Evolutionary conservation across 2,329 filamentous ascomycete genomes (phyloP).

Genomic region (Pyrenophora teres): DNA sequence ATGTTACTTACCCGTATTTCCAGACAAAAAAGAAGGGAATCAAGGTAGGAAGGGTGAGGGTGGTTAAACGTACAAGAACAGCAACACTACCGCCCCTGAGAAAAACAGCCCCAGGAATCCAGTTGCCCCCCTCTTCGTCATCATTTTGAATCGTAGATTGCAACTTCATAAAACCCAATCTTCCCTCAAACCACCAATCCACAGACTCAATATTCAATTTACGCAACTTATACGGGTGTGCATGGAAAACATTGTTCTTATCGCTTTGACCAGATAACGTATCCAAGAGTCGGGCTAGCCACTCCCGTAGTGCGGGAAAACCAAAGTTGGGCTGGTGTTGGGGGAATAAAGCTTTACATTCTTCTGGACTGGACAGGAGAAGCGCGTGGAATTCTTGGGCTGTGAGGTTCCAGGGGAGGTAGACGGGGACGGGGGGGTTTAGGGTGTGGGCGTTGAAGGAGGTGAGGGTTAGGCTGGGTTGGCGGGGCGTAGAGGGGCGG

Average conservation of each 20-base stretch:
- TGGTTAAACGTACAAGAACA: conserved; percentile 57
- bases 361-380: background rate
- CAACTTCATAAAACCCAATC: conserved; percentile 63
- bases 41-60: too few species aligned
- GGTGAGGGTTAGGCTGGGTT: background rate
- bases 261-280: conserved; percentile 55
- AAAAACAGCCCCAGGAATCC: conserved; percentile 62
- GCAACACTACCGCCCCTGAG: conserved; percentile 63
- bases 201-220: conserved; percentile 60
- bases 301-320: conserved; percentile 61
- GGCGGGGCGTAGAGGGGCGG: background rate
- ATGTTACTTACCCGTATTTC: background rate
- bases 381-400: conserved; percentile 34
- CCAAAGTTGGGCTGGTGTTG: conserved; percentile 22
- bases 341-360: background rate
- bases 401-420: conserved; percentile 51
- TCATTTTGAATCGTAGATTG: conserved; percentile 57
- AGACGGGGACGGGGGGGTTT: conserved; percentile 47
- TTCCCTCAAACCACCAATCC: conserved; percentile 55
- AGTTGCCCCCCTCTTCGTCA: conserved; percentile 23
- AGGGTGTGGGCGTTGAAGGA: conserved; percentile 19
- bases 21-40: background rate
- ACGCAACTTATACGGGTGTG: conserved; percentile 56
- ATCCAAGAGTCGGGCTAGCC: conserved; percentile 57
- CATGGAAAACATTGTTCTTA: conserved; percentile 56